Base-by-base conservation (phyloP, 2,329 filamentous ascomycete species). In the Apiospora malaysiana region DNA sequence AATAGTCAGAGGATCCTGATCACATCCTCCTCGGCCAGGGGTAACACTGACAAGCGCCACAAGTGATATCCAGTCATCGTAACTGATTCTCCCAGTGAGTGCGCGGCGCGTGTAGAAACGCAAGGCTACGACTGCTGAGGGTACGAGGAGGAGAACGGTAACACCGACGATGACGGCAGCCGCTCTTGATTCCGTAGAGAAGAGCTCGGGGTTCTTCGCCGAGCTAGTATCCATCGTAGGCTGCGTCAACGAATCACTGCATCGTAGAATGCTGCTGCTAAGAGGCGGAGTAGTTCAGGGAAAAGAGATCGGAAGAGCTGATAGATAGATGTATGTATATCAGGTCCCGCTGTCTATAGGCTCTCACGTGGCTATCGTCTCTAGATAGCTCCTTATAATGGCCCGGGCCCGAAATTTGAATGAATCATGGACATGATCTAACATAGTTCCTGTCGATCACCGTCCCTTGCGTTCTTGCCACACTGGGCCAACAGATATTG, bases 401-500 rank as follows among this genome's bases (percentile, higher is more conserved):
- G 56, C 56, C 21, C 56, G 32, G 32, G 18, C 21, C 56, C 56
- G 56, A 63, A 40, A 32, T 40, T 18, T 63, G 56, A 63, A 63
- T 63, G 56, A 63, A 63, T 63, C 56, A 63, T 63, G 18, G 51
- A 12, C 56, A 23, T 63, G 56, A 63, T 63, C 56, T 18, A 40
- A 16, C 56, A 40, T 59, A 37, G 51, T 63, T 63, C 56, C 32
- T 63, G 56, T 63, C 56, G 56, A 63, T 63, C 56, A 63, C 56
- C n/a, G 56, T 63, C 32, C 9, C 32, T n/a, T 40, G 56, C 32
- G 27, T 18, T 32, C 18, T 63, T n/a, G 56, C 56, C 56, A 63
- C 56, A 32, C 56, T 40, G 56, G 32, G 4, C 32, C 51, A 37
- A 59, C 27, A 27, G 51, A 27, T 8, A 37, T 27, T 9, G 27